Conservation (phyloP, 768 basidiomycete genomes). For the Xerocomellus dryophilus region DNA sequence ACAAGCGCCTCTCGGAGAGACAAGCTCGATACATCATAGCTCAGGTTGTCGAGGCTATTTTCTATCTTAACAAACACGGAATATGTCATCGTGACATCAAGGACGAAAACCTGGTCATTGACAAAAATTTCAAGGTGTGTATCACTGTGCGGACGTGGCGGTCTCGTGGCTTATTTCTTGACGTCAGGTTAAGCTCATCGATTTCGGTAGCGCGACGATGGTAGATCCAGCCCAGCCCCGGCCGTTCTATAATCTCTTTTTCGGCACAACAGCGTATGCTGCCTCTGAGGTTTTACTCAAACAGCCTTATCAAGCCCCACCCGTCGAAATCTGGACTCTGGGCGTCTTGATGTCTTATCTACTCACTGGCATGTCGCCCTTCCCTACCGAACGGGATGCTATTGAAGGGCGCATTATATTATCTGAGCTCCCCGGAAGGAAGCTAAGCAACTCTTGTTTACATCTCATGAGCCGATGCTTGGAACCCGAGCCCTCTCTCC, state of each 20-base stretch:
- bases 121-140: constrained; percentile 62
- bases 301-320: constrained; percentile 85
- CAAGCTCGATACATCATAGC: constrained; percentile 81
- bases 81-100: constrained; percentile 96
- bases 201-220: constrained; percentile 88
- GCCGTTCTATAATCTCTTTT: constrained; percentile 76
- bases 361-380: constrained; percentile 89
- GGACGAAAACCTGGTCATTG: constrained; percentile 90
- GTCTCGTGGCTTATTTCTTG: constrained; percentile 11
- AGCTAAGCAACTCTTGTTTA: constrained; percentile 48
- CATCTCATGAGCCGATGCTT: constrained; percentile 75
- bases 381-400: constrained; percentile 83
- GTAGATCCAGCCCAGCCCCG: constrained; percentile 60
- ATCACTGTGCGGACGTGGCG: neutral
- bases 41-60: constrained; percentile 83
- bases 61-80: constrained; percentile 76
- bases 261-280: constrained; percentile 94
- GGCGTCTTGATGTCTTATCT: constrained; percentile 94
- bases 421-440: constrained; percentile 36
- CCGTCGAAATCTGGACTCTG: constrained; percentile 95
- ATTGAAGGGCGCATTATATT: constrained; percentile 61
- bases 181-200: constrained; percentile 84
- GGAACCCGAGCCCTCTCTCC: constrained; percentile 74
- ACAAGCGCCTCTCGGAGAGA: constrained; percentile 74
- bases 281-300: constrained; percentile 91